phyloP scores from a whole-genome alignment of 2,329 filamentous ascomycete species.

The Talaromyces sp. region DNA sequence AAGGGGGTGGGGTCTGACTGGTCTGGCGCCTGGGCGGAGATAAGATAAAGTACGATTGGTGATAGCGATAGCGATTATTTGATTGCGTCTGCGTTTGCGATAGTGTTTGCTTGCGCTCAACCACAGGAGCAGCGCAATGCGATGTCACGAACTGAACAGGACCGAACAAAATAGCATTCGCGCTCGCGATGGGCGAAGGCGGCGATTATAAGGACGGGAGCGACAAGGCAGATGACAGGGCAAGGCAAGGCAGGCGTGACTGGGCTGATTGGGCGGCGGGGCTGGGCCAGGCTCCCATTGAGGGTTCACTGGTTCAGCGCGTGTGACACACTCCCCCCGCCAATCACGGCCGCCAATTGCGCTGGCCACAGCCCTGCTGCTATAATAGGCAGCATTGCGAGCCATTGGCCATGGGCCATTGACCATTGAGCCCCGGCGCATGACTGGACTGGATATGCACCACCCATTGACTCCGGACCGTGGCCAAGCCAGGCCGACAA shows the following conservation, averaged over 20 bases:
- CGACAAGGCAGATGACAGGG: not conserved
- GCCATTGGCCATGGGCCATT: not conserved
- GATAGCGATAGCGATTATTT: not conserved
- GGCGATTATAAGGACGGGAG: not conserved
- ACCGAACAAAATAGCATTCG: not conserved
- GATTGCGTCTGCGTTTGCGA: too few relatives aligned
- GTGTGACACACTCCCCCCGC: not conserved
- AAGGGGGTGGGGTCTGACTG: not conserved
- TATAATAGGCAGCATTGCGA: not conserved
- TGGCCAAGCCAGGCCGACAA: not conserved
- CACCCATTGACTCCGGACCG: too few relatives aligned
- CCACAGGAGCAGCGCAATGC: not conserved
- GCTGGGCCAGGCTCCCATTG: not conserved
- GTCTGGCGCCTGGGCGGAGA: not conserved
- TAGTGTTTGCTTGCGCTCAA: not conserved
- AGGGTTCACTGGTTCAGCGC: not conserved
- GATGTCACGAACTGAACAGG: not conserved
- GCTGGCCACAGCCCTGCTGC: not conserved
- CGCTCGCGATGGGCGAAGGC: not conserved
- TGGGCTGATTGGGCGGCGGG: not conserved
- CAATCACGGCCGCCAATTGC: not conserved
- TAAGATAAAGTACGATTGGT: not conserved
- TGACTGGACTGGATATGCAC: not conserved
- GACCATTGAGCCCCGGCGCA: not conserved
- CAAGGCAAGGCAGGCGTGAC: not conserved